Conservation (phyloP, 2,329 filamentous ascomycete species). For the Fusarium sp. region DNA sequence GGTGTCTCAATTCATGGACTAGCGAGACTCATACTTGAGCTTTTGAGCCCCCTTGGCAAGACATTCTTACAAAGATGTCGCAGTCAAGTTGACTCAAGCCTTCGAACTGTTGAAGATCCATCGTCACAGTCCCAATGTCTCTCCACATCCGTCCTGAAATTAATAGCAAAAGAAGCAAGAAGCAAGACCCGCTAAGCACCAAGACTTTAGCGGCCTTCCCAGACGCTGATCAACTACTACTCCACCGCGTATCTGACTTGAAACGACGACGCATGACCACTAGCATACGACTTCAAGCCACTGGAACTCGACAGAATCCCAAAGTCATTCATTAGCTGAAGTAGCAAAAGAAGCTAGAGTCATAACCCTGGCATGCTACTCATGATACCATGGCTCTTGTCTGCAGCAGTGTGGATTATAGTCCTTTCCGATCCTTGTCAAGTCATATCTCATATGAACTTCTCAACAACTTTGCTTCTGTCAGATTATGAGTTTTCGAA, state of each 20-base stretch:
- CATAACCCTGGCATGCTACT: neutral
- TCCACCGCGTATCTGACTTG: neutral
- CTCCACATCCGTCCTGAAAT: neutral
- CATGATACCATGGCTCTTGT: neutral
- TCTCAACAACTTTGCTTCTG: conserved; percentile 1
- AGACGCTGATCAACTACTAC: neutral
- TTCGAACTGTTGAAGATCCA: too few relatives aligned
- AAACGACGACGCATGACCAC: neutral
- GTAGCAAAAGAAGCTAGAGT: neutral
- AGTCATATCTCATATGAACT: neutral
- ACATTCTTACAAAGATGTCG: too few relatives aligned
- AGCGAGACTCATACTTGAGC: too few relatives aligned
- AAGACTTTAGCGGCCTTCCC: neutral
- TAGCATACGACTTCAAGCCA: neutral
- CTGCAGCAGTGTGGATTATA: neutral
- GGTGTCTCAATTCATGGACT: too few relatives aligned
- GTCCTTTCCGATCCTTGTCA: neutral
- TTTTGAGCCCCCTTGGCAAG: too few relatives aligned
- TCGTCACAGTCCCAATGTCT: too few relatives aligned
- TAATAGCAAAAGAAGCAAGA: neutral
- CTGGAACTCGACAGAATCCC: neutral
- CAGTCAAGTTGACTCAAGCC: too few relatives aligned
- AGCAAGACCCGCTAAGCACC: neutral
- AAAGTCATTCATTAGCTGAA: neutral
- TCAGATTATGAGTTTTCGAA: neutral